Conservation (phyloP, 1,139 yeast genomes). For the Candida dubliniensis region DNA sequence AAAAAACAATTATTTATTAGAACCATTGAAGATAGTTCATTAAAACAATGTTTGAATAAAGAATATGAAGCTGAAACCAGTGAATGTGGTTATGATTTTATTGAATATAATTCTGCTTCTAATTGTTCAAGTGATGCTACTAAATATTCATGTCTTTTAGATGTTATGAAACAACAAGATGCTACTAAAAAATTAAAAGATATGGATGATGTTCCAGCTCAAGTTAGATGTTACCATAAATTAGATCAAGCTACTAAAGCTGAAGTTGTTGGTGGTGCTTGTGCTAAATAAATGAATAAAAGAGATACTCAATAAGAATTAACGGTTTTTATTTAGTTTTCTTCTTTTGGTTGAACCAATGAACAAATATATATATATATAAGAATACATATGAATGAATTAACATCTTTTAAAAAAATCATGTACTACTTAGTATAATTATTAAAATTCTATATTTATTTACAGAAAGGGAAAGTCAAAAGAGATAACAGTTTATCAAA, state of each 20-base stretch:
- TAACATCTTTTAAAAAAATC: too few species aligned
- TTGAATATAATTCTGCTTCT: slow-evolving; percentile 14
- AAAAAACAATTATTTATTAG: slow-evolving; percentile 13
- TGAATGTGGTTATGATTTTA: slow-evolving; percentile 18
- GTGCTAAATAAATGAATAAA: slow-evolving; percentile 10
- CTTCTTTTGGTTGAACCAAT: not conserved
- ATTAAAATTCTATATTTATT: too few species aligned
- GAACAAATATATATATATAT: too few species aligned
- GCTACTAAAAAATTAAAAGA: slow-evolving; percentile 15
- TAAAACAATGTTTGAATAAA: slow-evolving; percentile 14
- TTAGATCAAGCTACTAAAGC: slow-evolving; percentile 12
- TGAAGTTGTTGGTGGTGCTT: slow-evolving; percentile 16
- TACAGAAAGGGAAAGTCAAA: too few species aligned
- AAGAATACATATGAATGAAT: too few species aligned
- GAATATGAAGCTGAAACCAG: slow-evolving; percentile 14
- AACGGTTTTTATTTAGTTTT: not conserved
- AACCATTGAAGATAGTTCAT: slow-evolving; percentile 13
- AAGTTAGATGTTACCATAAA: slow-evolving; percentile 17
- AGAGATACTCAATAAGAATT: not conserved
- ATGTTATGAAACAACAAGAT: slow-evolving; percentile 17
- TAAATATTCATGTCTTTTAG: slow-evolving; percentile 18
- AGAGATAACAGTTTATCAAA: too few species aligned
- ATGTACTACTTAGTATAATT: too few species aligned
- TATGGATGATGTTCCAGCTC: slow-evolving; percentile 18
- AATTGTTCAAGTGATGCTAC: slow-evolving; percentile 14